Evolutionary conservation across 2,329 filamentous ascomycete species (phyloP), one percentile per base, ranked within the genome.

Genomic region (Domatiomyces catenatus): DNA sequence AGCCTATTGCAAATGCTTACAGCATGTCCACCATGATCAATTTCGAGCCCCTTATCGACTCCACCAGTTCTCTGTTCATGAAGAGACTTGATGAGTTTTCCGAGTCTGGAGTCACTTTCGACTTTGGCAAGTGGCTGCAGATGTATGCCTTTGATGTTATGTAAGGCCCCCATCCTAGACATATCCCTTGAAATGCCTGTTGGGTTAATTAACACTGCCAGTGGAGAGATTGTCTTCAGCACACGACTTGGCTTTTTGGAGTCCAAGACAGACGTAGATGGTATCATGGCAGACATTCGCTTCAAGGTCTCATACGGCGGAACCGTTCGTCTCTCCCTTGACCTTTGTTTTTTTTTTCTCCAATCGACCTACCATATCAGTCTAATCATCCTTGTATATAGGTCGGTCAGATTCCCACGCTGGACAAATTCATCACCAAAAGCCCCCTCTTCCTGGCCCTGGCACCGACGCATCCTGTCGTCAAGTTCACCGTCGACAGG

Each of bases 1-100:
- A 84, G 53, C 83, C 79, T 57, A 81, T 92, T 50, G 88, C 84
- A 65, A 76, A 74, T 52, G 83, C 83, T 3, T 90, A 88, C 47
- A 52, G 50, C 24, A 56, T 58, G 54, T 42, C 50, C n/a, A 50
- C 52, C 8, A 43, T 58, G 39, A 26, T 57, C 7, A 49, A 53
- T 17, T 58, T 51, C 44, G 86, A 92, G 61, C 83, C 85, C 0
- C 80, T 86, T 26, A 84, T 90, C 32, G 83, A 87, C 62, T 82
- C 79, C 56, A 86, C 83, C 1, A 81, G 81, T 0, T 75, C 77
- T 54, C 68, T 84, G 1, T 88, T 88, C 63, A 74, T 89, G 7
- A 65, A 72, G 22, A 76, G 77, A 61, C 80, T 79, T 0, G 71
- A 76, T 55, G 67, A 70, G 1, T 82, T 73, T 56, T 72, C 69